Conservation (phyloP, 1,284 basidiomycete genomes). For the Sphaerobolus stellatus region DNA sequence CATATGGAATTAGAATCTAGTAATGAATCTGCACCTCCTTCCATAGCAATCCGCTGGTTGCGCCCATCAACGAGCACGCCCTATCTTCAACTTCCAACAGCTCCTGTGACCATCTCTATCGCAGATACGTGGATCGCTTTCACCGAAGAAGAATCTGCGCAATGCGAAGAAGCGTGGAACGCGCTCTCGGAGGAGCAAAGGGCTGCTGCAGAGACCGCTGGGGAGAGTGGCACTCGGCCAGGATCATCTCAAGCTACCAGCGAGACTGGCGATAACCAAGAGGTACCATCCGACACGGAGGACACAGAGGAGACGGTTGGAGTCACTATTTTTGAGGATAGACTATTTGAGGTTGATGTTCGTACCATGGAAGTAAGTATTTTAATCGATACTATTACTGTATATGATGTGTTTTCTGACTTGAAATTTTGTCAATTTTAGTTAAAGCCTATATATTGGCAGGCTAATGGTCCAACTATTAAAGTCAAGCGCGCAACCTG, state of each 20-base stretch:
- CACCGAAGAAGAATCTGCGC: constrained; percentile 22
- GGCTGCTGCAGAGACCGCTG: background rate
- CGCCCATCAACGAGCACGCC: constrained; percentile 17
- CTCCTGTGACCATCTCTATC: constrained; percentile 13
- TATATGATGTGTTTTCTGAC: constrained; percentile 16
- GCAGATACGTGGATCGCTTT: constrained; percentile 23
- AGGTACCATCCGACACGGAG: constrained; percentile 15
- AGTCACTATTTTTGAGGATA: constrained; percentile 26
- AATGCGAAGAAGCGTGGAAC: constrained; percentile 26
- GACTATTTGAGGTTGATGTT: constrained; percentile 32
- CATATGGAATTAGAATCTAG: constrained; percentile 7
- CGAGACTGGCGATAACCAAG: constrained; percentile 5
- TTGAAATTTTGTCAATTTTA: constrained; percentile 22
- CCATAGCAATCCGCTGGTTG: constrained; percentile 17
- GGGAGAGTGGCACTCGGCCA: too few species aligned
- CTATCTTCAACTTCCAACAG: constrained; percentile 22
- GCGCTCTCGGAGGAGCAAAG: constrained; percentile 18
- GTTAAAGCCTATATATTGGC: constrained; percentile 52
- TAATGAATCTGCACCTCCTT: background rate
- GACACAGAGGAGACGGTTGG: constrained; percentile 21
- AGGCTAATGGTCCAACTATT: constrained; percentile 40
- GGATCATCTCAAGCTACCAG: background rate
- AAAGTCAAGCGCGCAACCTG: constrained; percentile 47
- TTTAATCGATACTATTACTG: background rate
- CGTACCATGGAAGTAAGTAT: constrained; percentile 26